Base-by-base conservation (phyloP, 345 rosid genomes). In the Eucalyptus regnans region DNA sequence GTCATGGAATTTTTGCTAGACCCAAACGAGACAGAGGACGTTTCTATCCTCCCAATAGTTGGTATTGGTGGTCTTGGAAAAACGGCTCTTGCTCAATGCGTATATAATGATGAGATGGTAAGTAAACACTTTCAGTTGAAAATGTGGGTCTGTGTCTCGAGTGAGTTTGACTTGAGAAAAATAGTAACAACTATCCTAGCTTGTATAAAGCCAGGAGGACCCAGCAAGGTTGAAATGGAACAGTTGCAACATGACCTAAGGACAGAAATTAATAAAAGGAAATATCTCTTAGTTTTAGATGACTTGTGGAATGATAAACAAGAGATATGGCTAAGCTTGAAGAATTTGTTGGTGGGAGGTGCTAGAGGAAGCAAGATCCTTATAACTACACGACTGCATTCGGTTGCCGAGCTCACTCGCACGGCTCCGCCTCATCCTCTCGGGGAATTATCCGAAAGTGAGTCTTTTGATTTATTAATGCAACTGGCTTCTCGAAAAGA, bases 181-280 rank as follows among this genome's bases (percentile, higher is more conserved):
- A 6, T 64, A 29, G 3, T 64, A 0, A 29, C 4, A 29, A 13
- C 4, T 0, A 64, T 64, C 4, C 0, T 64, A 29, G 9, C 25
- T 17, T 33, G 80, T 17, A 44, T 2, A 33, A 0, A 2, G 12
- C 37, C 3, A 37, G 3, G 37, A 37, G 37, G 37, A 33, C 44
- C 13, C 1, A 3, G 0, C 0, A 1, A 9, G 4, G 25, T 0
- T 9, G 0, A 7, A 0, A 68, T 68, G 44, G 13, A 68, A 1
- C 7, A 0, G 4, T 33, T 68, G 44, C 80, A 17, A 33, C 9
- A 2, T 0, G 0, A 33, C 1, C 1, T 68, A 4, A 17, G 44
- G 80, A 12, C 0, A 33, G 0, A 1, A 5, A 68, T 68, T 16
- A 3, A 68, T 33, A 44, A 25, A 9, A 68, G 9, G 44, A 68